Evolutionary conservation across 352 stramenopile genomes (phyloP), one percentile per base, ranked within the genome.

Genomic region (Phytopythium ostracodes): DNA sequence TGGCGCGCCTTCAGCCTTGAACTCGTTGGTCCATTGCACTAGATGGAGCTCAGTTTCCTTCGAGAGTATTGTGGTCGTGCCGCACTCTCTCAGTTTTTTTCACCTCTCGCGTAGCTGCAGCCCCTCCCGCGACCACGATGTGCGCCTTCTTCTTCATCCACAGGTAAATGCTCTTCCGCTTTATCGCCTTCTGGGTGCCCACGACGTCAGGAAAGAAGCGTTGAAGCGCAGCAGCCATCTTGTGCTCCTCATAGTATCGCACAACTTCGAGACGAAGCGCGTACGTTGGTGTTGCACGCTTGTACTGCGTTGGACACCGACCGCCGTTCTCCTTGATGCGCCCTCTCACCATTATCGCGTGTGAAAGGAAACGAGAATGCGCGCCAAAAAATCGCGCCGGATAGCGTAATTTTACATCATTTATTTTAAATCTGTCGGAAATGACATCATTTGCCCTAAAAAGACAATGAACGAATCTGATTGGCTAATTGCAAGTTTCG

Each of bases 281-380:
- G 42, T 42, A 46, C 14, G 52, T 18, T 59, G 52, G 71, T 33
- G 75, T 88, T 47, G 75, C 64, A n/a, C 18, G 6, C 38, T 43
- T 43, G 38, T 18, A 43, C 12, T 43, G 38, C 38, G 18, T 12
- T 43, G 7, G 38, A 4, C 38, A 12, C 12, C 38, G 38, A 12
- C 38, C 38, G 38, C 38, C 38, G 12, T 43, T 43, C 38, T 43
- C 38, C 38, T 43, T 20, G 38, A 20, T 43, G 11, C 38, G 6
- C 38, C 8, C 18, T 18, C 38, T 43, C 18, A 4, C 12, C 38
- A 43, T 43, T 7, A 7, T 43, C 18, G 11, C 38, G 12, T 43
- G 38, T 18, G n/a, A n/a, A n/a, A n/a, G n/a, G n/a, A n/a, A n/a
- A n/a, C n/a, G n/a, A n/a, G n/a, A 4, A 17, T 43, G 38, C 7